Evolutionary conservation across 768 basidiomycete species (phyloP), one percentile per base, ranked within the genome.

Genomic region (Dioszegia crocea): DNA sequence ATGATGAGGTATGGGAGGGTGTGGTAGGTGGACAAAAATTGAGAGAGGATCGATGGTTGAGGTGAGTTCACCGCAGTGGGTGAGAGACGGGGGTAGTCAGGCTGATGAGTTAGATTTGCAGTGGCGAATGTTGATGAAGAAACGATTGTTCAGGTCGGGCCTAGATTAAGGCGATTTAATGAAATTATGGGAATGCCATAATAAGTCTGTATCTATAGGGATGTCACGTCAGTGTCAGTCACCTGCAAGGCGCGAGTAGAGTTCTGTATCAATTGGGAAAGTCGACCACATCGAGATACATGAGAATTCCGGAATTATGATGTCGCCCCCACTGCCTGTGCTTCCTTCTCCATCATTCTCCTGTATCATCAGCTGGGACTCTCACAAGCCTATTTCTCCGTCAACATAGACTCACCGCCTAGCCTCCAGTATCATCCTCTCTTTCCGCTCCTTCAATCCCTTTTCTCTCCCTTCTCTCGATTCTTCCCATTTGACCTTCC

Each of bases 91-190:
- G n/a, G n/a, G 12, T 11, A 17, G 16, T 5, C 4, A 17, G 19
- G 56, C 39, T 39, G 47, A 33, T 57, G 47, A 45, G 6, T n/a
- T 29, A 81, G 88, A 54, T 87, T 91, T 73, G 88, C 87, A 10
- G 86, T 90, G 2, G 87, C 88, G 12, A 91, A 89, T 74, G 83
- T 89, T n/a, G 80, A 82, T 41, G 86, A 88, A 50, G 83, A 82
- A 12, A 64, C 63, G 6, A 61, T 78, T 1, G 40, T 63, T 21
- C 51, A 61, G 48, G 61, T 76, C 11, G 73, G 69, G 48, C 66
- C 62, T 9, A 53, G 77, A 38, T 45, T 78, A 55, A 52, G 51
- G 55, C 29, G 47, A 48, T 58, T 76, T 60, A 75, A 76, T 57
- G 57, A 66, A 59, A 51, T 73, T 26, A 64, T 73, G 62, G 69